phyloP scores from a whole-genome alignment of 192 early-diverging fungal species.

The Rhizoclosmatium globosum region DNA sequence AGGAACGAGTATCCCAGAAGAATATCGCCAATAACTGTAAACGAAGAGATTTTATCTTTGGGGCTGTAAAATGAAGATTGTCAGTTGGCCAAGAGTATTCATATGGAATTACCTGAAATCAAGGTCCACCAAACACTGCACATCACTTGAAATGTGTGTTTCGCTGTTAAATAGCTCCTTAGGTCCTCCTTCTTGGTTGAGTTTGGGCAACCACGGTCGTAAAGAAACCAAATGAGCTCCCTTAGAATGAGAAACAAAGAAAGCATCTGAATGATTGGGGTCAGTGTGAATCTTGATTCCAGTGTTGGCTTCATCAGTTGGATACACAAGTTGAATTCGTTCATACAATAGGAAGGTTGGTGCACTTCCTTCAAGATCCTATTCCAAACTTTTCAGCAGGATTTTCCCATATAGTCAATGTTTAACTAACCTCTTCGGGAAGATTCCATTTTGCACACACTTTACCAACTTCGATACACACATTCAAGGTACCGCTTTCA shows the following conservation, averaged over 20 bases:
- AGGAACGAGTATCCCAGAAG: slow-evolving; percentile 23
- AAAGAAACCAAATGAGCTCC: slow-evolving; percentile 22
- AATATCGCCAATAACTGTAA: slow-evolving; percentile 20
- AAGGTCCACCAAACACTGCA: slow-evolving; percentile 17
- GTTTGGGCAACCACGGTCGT: slow-evolving; percentile 2
- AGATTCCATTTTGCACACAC: slow-evolving; percentile 20
- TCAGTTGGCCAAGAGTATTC: not conserved
- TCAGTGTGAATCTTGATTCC: not conserved
- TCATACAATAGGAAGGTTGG: slow-evolving; percentile 16
- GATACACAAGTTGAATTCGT: not conserved
- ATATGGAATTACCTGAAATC: not conserved
- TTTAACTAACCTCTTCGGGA: slow-evolving; percentile 8
- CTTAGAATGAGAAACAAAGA: slow-evolving; percentile 9
- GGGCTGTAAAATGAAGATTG: not conserved
- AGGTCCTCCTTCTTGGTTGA: not conserved
- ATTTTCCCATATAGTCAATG: not conserved
- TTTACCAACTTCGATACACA: not conserved
- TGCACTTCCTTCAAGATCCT: not conserved
- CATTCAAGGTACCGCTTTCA: not conserved
- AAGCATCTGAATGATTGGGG: slow-evolving; percentile 24
- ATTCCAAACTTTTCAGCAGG: too few relatives aligned
- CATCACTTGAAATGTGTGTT: slow-evolving; percentile 12
- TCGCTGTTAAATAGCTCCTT: not conserved
- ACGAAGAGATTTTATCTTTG: not conserved
- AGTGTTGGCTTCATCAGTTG: not conserved